phyloP scores from a whole-genome alignment of 2,329 filamentous ascomycete species.

The Dendryphion nanum region DNA sequence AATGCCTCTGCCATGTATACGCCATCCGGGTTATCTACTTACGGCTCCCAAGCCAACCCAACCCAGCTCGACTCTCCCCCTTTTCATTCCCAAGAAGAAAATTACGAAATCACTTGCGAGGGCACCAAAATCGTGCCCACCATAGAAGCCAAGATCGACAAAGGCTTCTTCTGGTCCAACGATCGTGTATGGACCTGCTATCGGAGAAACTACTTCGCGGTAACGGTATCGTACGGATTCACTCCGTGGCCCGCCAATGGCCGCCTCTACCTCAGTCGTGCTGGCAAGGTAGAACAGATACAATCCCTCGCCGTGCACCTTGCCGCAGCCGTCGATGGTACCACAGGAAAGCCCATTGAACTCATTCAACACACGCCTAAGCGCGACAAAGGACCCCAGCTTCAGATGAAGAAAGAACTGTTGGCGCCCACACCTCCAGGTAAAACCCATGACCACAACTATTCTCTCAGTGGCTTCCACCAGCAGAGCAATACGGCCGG shows the following conservation, averaged over 20 bases:
- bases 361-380: constrained; percentile 91
- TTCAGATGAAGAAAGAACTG: constrained; percentile 67
- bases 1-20: constrained; percentile 15
- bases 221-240: constrained; percentile 74
- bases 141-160: constrained; percentile 79
- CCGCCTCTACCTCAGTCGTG: constrained; percentile 57
- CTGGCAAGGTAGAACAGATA: constrained; percentile 56
- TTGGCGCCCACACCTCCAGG: constrained; percentile 66
- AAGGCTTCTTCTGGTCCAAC: constrained; percentile 75
- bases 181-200: constrained; percentile 92
- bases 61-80: constrained; percentile 40
- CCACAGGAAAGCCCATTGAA: constrained; percentile 73
- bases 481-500: constrained; percentile 29
- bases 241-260: constrained; percentile 58
- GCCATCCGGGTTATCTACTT: constrained; percentile 12
- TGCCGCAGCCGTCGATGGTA: constrained; percentile 76
- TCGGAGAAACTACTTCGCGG: constrained; percentile 85
- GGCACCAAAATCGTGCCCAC: constrained; percentile 63
- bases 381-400: constrained; percentile 81
- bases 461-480: constrained; percentile 40
- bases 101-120: constrained; percentile 64
- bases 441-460: constrained; percentile 41
- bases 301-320: constrained; percentile 79
- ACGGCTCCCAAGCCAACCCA: constrained; percentile 16
- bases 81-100: constrained; percentile 47